Base-by-base conservation (phyloP, 2,329 filamentous ascomycete species). In the Didymella lethalis region DNA sequence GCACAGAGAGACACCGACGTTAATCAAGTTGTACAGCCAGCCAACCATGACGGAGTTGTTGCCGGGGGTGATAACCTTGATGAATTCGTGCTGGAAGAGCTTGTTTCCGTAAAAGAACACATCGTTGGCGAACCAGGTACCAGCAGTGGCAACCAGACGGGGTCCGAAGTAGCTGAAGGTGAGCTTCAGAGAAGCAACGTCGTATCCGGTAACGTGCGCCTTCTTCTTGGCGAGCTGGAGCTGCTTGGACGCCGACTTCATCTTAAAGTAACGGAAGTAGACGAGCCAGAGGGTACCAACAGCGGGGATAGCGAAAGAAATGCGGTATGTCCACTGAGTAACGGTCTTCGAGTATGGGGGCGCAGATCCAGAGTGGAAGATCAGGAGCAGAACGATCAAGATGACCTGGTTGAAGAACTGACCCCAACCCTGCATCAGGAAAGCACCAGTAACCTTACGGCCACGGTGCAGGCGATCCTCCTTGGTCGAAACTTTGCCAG, bases 21-120 rank as follows among this genome's bases (percentile, higher is more conserved):
- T 98, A 83, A 93, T 85, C 75, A 98, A 79, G 80, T 95, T 97
- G 89, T 93, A 98, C 46, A 92, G 83, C 94, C 94, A 98, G 61
- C 85, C 89, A 32, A 88, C 89, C 86, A 97, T 90, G 75, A 97
- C 86, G 7, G 90, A 92, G 34, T 82, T 79, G 64, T 87, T 85
- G 65, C 85, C 79, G 52, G 87, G 84, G 54, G 88, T 90, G 67
- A 97, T 89, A 73, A 95, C 90, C 31, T 82, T 82, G 80, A 97
- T 97, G 81, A 97, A 97, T 75, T 94, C 86, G 63, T 86, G 86
- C 81, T 97, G 93, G 86, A 97, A 97, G 53, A 97, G 89, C 85
- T 97, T 97, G 89, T 97, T 97, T 69, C 94, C 94, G 82, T 98
- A 98, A 84, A 98, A 98, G 85, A 98, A 97, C 66, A 98, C 90